Conservation (phyloP, 1,284 basidiomycete species). For the Cerrena zonata region DNA sequence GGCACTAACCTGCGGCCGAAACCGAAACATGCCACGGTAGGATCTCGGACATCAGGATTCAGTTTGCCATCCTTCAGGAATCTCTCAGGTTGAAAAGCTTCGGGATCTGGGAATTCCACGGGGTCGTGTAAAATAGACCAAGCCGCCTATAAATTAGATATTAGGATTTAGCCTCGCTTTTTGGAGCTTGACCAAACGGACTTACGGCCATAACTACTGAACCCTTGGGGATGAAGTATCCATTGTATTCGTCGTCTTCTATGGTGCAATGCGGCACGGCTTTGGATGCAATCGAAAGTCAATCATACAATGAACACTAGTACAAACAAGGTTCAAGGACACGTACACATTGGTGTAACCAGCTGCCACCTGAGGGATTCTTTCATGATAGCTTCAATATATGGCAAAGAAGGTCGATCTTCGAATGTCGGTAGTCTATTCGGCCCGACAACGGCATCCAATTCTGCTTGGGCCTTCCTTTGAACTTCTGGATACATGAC, state of each 20-base stretch:
- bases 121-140: conserved; percentile 13
- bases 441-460: conserved; percentile 29
- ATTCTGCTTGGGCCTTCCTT: conserved; percentile 26
- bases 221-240: conserved; percentile 17
- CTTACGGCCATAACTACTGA: conserved; percentile 12
- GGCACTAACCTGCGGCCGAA: conserved; percentile 17
- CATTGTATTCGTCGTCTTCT: conserved; percentile 17
- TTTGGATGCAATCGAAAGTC: too few relatives aligned
- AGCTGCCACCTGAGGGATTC: conserved; percentile 22
- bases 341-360: conserved; percentile 9
- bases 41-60: conserved; percentile 11
- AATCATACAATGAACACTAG: neutral
- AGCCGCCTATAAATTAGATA: too few relatives aligned
- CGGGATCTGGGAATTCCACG: conserved; percentile 14
- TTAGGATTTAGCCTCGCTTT: too few relatives aligned
- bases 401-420: conserved; percentile 28
- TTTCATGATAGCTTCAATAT: conserved; percentile 28
- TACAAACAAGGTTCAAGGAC: neutral
- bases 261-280: conserved; percentile 9
- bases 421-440: conserved; percentile 28
- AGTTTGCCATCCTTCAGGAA: conserved; percentile 17
- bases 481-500: conserved; percentile 27
- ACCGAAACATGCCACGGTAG: conserved; percentile 14
- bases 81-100: conserved; percentile 15
- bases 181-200: neutral